A percentile compares a stretch with the other conserved stretches of the same genome.
Evolutionary conservation across 2,329 filamentous ascomycete genomes (phyloP).

Genomic region (Phialocephala sp.): DNA sequence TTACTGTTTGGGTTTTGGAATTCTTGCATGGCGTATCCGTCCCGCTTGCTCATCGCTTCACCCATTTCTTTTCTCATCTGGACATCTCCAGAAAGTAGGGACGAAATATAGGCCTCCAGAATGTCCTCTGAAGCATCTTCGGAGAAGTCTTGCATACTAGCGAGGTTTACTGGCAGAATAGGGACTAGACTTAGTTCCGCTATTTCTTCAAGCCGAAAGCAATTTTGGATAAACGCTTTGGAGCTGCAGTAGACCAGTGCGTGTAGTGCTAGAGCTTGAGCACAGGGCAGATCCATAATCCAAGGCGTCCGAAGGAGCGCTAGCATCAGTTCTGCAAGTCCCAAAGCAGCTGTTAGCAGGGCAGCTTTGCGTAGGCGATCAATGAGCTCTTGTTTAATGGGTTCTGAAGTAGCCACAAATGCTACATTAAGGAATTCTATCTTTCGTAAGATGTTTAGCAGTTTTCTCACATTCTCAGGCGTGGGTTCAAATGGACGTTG

Average conservation of each 20-base stretch:
- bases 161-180: background rate
- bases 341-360: background rate
- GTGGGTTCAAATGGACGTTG: background rate
- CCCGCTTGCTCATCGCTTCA: background rate
- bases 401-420: no score
- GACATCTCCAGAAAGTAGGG: background rate
- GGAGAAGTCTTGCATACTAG: background rate
- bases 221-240: no score
- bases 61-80: no score
- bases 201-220: no score
- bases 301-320: background rate
- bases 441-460: background rate
- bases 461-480: background rate
- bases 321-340: background rate
- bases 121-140: background rate
- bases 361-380: background rate
- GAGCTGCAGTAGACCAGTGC: no score
- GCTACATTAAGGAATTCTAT: background rate
- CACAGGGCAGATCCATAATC: background rate
- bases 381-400: no score
- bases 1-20: no score
- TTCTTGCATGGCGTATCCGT: background rate
- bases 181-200: no score
- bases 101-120: background rate
- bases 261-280: no score